Evolutionary conservation across 257 asterid genomes (phyloP).

Genomic region (Scutellaria minor): DNA sequence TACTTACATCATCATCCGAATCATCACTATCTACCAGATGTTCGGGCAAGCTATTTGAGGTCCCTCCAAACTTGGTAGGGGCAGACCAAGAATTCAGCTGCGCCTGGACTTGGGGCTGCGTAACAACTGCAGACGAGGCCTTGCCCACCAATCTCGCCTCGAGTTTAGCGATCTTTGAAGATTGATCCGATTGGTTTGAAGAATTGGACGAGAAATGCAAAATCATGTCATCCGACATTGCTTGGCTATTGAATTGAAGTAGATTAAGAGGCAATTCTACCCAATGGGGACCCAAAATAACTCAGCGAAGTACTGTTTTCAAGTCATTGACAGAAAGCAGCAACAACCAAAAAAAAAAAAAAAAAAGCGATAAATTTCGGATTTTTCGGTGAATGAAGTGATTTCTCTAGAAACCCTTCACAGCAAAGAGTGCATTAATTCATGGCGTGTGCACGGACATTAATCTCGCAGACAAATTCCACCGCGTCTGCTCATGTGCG

Average conservation of each 20-base stretch:
- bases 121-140: slow-evolving; percentile 54
- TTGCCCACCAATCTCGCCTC: slow-evolving; percentile 95
- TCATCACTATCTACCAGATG: slow-evolving; percentile 67
- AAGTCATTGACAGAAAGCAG: slow-evolving; percentile 30
- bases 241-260: slow-evolving; percentile 28
- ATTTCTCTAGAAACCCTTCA: slow-evolving; percentile 34
- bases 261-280: slow-evolving; percentile 32
- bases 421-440: slow-evolving; percentile 29
- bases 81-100: slow-evolving; percentile 67
- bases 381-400: slow-evolving; percentile 24
- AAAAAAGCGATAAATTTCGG: slow-evolving; percentile 18
- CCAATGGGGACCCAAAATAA: slow-evolving; percentile 44
- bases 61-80: slow-evolving; percentile 51
- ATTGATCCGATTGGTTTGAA: slow-evolving; percentile 89
- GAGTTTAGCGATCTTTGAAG: slow-evolving; percentile 81
- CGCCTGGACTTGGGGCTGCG: slow-evolving; percentile 47
- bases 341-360: not conserved
- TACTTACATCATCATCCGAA: slow-evolving; percentile 61
- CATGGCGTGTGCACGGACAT: slow-evolving; percentile 22
- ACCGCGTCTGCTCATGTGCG: slow-evolving; percentile 23
- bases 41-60: slow-evolving; percentile 48
- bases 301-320: slow-evolving; percentile 25
- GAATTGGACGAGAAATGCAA: slow-evolving; percentile 85
- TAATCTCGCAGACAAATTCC: slow-evolving; percentile 33
- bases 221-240: slow-evolving; percentile 83